Base-by-base conservation (phyloP, 2,329 filamentous ascomycete species). In the Diaporthe sp. region DNA sequence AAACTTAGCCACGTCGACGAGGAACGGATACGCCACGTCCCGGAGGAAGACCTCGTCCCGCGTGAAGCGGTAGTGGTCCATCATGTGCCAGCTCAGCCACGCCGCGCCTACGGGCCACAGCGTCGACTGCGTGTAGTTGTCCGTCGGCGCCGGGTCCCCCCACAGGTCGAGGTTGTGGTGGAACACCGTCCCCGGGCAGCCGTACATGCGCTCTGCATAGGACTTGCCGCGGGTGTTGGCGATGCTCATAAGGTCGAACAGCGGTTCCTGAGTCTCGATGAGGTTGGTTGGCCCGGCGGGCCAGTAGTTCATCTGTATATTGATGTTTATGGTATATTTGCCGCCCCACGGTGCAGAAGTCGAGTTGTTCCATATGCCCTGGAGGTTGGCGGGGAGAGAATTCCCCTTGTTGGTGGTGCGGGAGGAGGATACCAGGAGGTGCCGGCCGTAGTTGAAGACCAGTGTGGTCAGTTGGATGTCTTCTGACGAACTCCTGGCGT, bases 251-350 rank as follows among this genome's bases (percentile, higher is more conserved):
- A 75, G 45, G 64, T 75, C 74, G 64, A 66, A 75, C 1, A 75
- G 45, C 4, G 70, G 74, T 40, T 80, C 66, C 68, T 84, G 77
- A 7, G 80, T 80, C 22, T 84, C 81, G 35, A 55, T 40, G 30
- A 83, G 79, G 15, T 82, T 79, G 66, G 85, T 84, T 0, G 85
- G 66, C 1, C 57, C 47, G 2, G 72, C 66, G 19, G 52, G 68
- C 72, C 72, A 74, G 50, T 85, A 84, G 75, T 84, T 84, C 83
- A 84, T 85, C 71, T 84, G 79, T 2, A 78, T 77, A 42, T 85
- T 85, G 77, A 84, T 83, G 71, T 84, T 84, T 38, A 83, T 80
- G 1, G 83, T 84, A 68, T 80, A 84, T 67, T 82, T 83, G 13
- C 80, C 80, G 2, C 81, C 82, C 83, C 83, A 84, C 22, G 80